Evolutionary conservation across 1,139 yeast species (phyloP).

Genomic region (Blastobotrys persicus): DNA sequence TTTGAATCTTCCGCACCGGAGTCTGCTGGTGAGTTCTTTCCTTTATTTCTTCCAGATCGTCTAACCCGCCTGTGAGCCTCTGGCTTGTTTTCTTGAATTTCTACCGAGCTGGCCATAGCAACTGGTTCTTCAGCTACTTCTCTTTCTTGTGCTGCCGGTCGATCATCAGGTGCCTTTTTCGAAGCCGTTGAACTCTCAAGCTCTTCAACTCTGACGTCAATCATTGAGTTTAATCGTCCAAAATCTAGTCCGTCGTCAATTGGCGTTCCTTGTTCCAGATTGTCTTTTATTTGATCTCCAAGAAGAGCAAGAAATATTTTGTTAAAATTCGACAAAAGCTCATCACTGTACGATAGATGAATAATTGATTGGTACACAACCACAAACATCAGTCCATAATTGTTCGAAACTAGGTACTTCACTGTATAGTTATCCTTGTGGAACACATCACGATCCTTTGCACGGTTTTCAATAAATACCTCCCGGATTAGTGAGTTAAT

Average conservation of each 20-base stretch:
- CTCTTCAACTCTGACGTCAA: constrained; percentile 35
- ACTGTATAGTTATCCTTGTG: constrained; percentile 39
- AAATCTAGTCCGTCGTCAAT: constrained; percentile 27
- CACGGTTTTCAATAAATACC: constrained; percentile 44
- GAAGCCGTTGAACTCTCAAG: constrained; percentile 20
- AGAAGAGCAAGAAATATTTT: constrained; percentile 36
- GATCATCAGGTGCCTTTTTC: not conserved
- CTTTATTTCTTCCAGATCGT: constrained; percentile 7
- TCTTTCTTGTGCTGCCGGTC: constrained; percentile 9
- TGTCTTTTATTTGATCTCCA: constrained; percentile 27
- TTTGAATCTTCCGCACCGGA: constrained; percentile 10
- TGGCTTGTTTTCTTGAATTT: constrained; percentile 7
- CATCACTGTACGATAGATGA: constrained; percentile 38
- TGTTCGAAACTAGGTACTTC: constrained; percentile 37
- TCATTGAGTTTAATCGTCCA: constrained; percentile 34
- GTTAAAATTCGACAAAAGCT: constrained; percentile 35
- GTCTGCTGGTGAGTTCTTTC: constrained; percentile 14
- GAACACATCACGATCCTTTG: constrained; percentile 20
- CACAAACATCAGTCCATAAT: constrained; percentile 37
- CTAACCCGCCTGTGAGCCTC: constrained; percentile 11
- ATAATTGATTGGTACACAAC: constrained; percentile 39
- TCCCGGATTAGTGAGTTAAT: constrained; percentile 52
- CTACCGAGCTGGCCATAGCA: constrained; percentile 16
- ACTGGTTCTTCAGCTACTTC: constrained; percentile 12
- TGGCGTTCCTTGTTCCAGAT: constrained; percentile 18